Evolutionary conservation across 2,329 filamentous ascomycete genomes (phyloP).

Genomic region (Remersonia thermophila): DNA sequence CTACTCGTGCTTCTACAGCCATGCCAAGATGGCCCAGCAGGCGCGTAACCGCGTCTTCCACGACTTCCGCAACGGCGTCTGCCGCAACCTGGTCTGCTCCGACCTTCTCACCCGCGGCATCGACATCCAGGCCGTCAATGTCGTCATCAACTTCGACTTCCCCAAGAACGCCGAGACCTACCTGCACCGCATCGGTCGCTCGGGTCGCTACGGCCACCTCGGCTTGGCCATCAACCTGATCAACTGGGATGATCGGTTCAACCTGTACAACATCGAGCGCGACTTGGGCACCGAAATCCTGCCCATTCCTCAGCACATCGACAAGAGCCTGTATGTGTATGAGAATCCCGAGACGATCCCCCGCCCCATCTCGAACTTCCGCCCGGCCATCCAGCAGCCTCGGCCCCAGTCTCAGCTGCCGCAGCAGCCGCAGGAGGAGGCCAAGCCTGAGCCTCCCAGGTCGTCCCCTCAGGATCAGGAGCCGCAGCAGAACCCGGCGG

Average conservation of each 20-base stretch:
- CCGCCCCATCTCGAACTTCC: constrained; percentile 52
- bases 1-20: constrained; percentile 99
- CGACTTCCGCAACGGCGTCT: constrained; percentile 96
- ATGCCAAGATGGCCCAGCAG: constrained; percentile 94
- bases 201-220: constrained; percentile 90
- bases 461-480: constrained; percentile 6
- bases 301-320: constrained; percentile 85
- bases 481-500: constrained; percentile 9
- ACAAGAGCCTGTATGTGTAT: constrained; percentile 97
- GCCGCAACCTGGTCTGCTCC: constrained; percentile 95
- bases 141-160: constrained; percentile 99
- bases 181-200: constrained; percentile 94
- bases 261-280: constrained; percentile 96
- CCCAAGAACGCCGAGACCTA: constrained; percentile 99
- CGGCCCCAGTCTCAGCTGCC: constrained; percentile 9
- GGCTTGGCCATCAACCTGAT: constrained; percentile 98
- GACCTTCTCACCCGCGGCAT: constrained; percentile 97
- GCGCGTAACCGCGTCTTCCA: constrained; percentile 98
- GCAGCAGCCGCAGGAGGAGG: not conserved
- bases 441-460: too few relatives aligned
- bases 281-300: constrained; percentile 96
- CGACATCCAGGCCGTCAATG: constrained; percentile 97
- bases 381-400: constrained; percentile 5
- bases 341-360: constrained; percentile 93
- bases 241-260: constrained; percentile 98